Percentiles rank a stretch among this genome's conserved stretches.
Conservation (phyloP, 371 early-diverging fungal species). For the Mucor piriformis region DNA sequence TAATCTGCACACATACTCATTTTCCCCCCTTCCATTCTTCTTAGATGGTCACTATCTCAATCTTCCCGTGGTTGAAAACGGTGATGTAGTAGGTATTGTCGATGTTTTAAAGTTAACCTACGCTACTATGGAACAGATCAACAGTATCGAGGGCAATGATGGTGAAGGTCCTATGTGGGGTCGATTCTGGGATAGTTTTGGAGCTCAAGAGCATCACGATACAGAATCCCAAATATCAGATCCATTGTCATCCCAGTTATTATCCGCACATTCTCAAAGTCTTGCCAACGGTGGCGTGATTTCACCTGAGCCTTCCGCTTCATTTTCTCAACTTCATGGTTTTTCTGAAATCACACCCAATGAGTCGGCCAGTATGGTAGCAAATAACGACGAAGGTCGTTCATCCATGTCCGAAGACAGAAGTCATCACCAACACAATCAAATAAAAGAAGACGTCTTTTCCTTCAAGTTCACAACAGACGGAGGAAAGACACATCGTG, state of each 20-base stretch:
- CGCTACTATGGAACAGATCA: slow-evolving; percentile 65
- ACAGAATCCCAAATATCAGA: slow-evolving; percentile 45
- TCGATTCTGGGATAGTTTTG: slow-evolving; percentile 56
- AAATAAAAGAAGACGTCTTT: slow-evolving; percentile 30
- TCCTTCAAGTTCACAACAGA: slow-evolving; percentile 44
- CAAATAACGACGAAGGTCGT: slow-evolving; percentile 46
- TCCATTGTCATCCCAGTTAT: slow-evolving; percentile 30
- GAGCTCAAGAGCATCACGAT: slow-evolving; percentile 36
- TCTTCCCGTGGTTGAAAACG: slow-evolving; percentile 80
- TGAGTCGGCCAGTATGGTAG: slow-evolving; percentile 54
- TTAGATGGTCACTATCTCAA: slow-evolving; percentile 83
- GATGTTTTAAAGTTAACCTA: slow-evolving; percentile 90
- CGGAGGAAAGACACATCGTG: slow-evolving; percentile 41
- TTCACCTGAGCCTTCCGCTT: slow-evolving; percentile 46
- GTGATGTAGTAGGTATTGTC: slow-evolving; percentile 78
- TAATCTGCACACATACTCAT: too few relatives aligned
- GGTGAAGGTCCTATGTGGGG: slow-evolving; percentile 55
- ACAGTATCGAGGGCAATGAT: slow-evolving; percentile 45
- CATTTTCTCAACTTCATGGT: slow-evolving; percentile 35
- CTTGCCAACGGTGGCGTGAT: slow-evolving; percentile 7
- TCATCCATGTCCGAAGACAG: slow-evolving; percentile 51
- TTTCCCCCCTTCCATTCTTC: too few relatives aligned
- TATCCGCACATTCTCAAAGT: slow-evolving; percentile 18
- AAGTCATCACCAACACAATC: background rate
- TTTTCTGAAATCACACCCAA: slow-evolving; percentile 54